Percentiles rank a stretch among this genome's conserved stretches.
These are phyloP conservation scores for Alternaria triticina DNA, from an alignment of 2,329 filamentous ascomycete species.

Conservation along the genomic window DNA sequence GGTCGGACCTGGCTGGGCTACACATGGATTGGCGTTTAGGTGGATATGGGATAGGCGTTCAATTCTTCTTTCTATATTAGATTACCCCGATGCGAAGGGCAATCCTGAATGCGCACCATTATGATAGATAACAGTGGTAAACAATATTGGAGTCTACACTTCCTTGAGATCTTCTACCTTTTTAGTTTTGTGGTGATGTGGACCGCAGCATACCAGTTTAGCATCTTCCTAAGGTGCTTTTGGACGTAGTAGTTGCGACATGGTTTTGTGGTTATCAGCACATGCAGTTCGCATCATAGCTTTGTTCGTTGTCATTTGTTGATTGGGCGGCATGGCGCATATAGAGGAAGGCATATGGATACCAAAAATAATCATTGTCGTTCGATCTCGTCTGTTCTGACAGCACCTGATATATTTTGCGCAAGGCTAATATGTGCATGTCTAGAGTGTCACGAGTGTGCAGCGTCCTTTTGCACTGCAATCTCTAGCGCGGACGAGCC, in stretches of 20 bases:
- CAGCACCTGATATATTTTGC: neutral
- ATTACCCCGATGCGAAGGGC: neutral
- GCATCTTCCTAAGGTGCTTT: neutral
- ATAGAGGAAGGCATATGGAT: neutral
- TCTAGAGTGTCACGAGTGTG: no score
- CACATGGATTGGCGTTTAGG: neutral
- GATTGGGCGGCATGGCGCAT: no score
- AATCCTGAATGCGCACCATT: neutral
- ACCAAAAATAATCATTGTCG: no score
- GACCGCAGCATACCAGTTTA: neutral
- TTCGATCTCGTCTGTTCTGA: neutral
- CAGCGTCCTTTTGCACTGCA: neutral
- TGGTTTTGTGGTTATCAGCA: neutral
- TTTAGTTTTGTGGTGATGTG: neutral
- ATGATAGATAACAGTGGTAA: neutral
- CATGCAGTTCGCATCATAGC: neutral
- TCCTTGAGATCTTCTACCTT: neutral
- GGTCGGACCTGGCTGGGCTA: neutral
- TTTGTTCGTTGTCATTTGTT: neutral
- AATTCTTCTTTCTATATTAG: neutral
- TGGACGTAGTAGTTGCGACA: neutral
- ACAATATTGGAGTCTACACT: neutral
- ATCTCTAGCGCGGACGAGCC: neutral
- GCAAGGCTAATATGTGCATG: neutral
- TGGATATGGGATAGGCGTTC: neutral